Evolutionary conservation across 1,139 yeast species (phyloP).

Genomic region (Wickerhamomyces sp.): DNA sequence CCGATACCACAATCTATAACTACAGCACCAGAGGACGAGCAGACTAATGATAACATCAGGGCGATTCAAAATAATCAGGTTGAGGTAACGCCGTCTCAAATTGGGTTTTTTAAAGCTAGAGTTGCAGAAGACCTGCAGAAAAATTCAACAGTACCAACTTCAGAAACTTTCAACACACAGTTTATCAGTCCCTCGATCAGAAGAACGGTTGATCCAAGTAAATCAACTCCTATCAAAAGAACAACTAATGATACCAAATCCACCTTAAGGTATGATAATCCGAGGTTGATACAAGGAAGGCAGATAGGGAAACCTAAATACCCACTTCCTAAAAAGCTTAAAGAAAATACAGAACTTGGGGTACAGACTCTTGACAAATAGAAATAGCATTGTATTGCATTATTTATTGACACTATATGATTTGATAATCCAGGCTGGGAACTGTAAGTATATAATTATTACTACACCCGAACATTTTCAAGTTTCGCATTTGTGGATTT

Average conservation of each 20-base stretch:
- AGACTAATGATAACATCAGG: slow-evolving; percentile 8
- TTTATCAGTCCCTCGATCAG: slow-evolving; percentile 46
- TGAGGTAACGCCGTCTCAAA: slow-evolving; percentile 15
- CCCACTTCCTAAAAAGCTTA: slow-evolving; percentile 17
- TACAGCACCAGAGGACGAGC: neutral
- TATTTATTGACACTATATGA: no score
- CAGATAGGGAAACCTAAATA: slow-evolving; percentile 23
- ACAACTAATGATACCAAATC: slow-evolving; percentile 14
- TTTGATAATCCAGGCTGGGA: no score
- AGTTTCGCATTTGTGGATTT: no score
- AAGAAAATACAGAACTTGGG: neutral
- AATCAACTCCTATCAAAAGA: slow-evolving; percentile 53
- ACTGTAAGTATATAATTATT: no score
- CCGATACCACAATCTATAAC: slow-evolving; percentile 1
- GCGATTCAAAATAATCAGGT: neutral
- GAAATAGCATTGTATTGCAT: no score
- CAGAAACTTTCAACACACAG: slow-evolving; percentile 37
- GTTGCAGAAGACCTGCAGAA: slow-evolving; percentile 48
- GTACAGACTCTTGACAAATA: no score
- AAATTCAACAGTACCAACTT: slow-evolving; percentile 31
- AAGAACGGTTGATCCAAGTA: slow-evolving; percentile 53
- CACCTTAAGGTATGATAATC: slow-evolving; percentile 20
- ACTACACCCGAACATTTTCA: no score
- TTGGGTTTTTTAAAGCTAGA: slow-evolving; percentile 54
- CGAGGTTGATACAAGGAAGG: slow-evolving; percentile 20